Conservation (phyloP, 495 filamentous ascomycete genomes). For the Xylaria bambusicola region DNA sequence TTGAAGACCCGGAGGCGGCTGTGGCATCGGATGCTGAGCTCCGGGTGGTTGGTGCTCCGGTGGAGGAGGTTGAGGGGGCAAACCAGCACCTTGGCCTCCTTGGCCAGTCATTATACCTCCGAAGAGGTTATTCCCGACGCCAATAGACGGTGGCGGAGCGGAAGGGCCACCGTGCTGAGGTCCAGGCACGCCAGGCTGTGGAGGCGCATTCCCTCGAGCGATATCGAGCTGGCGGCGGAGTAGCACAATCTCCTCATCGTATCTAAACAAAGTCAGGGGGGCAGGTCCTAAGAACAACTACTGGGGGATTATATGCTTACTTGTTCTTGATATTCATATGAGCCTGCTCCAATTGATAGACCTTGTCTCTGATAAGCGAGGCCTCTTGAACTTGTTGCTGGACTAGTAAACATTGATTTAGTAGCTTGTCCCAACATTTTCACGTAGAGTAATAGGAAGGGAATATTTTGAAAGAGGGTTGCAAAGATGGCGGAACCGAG, state of each 20-base stretch:
- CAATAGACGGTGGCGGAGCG: conserved; percentile 82
- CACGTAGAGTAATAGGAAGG: no score
- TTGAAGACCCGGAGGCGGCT: conserved; percentile 65
- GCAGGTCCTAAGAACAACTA: no score
- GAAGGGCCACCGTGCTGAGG: conserved; percentile 75
- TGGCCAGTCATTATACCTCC: conserved; percentile 93
- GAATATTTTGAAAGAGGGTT: neutral
- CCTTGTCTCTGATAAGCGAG: conserved; percentile 86
- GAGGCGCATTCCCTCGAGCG: conserved; percentile 64
- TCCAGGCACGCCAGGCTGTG: conserved; percentile 61
- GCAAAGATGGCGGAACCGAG: neutral
- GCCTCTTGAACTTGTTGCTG: conserved; percentile 86
- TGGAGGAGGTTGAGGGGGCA: conserved; percentile 79
- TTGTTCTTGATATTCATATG: conserved; percentile 86
- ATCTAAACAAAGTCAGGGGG: conserved; percentile 53
- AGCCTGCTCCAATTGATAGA: conserved; percentile 84
- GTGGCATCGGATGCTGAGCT: conserved; percentile 61
- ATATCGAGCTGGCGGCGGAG: conserved; percentile 87
- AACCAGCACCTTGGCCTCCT: conserved; percentile 77
- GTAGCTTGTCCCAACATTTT: neutral
- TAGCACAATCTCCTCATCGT: conserved; percentile 85
- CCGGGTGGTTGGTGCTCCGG: conserved; percentile 52
- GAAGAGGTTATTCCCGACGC: conserved; percentile 92
- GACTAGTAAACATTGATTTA: conserved; percentile 57
- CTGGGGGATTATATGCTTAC: no score